Evolutionary conservation across 164 flowering plant genomes (phyloP), one percentile per base, ranked within the genome.

Genomic region (Vitis cinerea): DNA sequence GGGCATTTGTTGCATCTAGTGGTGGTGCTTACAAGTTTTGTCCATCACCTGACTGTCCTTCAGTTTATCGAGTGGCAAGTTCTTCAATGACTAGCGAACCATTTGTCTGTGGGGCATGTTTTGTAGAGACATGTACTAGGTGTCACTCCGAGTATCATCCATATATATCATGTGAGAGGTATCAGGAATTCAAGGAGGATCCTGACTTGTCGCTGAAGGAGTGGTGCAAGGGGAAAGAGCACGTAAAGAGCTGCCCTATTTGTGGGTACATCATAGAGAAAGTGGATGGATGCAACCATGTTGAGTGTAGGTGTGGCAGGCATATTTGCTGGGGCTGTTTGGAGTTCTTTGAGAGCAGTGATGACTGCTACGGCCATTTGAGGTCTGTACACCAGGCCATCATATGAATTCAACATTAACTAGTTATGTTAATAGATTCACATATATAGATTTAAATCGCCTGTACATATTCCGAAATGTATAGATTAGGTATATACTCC

Each of bases 241-340:
- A 86, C 54, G 97, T 96, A 29, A 89, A 92, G 89, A 59, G 12
- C 67, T 96, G 99, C 77, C 94, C 96, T 0, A 71, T 62, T 3
- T 93, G 99, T 66, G 80, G 87, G 0, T 78, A 67, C 37, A 88
- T 83, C 9, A 92, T 96, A 50, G 99, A 96, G 88, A 96, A 96
- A 82, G 69, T 75, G 4, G 99, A 96, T 0, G 99, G 99, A 23
- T 96, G 99, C 83, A 88, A 96, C 76, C 99, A 96, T 64, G 68
- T 96, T 0, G 90, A 83, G 76, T 96, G 99, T 72, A 78, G 67
- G 77, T 96, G 99, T 68, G 97, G 93, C 49, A 83, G 30, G 49
- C 99, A 96, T 73, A 77, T 96, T 6, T 96, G 99, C 79, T 93
- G 98, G 99, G 94, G 77, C 9, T 96, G 99, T 70, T 80, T 88